These are phyloP conservation scores for Mycena galopus DNA, from an alignment of 768 basidiomycete species.

Conservation along the genomic window DNA sequence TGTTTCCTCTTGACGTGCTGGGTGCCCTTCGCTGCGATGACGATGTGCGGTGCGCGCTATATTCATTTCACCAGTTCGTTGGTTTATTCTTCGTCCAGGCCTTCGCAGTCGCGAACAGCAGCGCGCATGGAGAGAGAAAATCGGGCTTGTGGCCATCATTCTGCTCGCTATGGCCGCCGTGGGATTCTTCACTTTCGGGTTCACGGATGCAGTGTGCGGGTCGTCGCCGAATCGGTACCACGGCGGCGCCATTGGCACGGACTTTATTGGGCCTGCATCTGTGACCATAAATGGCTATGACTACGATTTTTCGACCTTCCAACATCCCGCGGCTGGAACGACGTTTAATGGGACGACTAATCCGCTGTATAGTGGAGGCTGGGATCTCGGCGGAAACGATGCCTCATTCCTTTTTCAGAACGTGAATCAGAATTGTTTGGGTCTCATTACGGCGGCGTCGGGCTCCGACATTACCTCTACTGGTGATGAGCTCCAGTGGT, in stretches of 20 bases:
- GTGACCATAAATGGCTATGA: slow-evolving; percentile 81
- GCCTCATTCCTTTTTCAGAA: slow-evolving; percentile 84
- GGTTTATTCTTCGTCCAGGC: slow-evolving; percentile 51
- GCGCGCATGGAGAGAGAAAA: slow-evolving; percentile 86
- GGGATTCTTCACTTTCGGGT: slow-evolving; percentile 87
- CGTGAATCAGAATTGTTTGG: slow-evolving; percentile 73
- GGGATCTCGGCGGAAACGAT: slow-evolving; percentile 75
- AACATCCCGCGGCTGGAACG: slow-evolving; percentile 70
- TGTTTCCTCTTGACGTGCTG: slow-evolving; percentile 76
- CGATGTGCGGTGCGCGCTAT: slow-evolving; percentile 64
- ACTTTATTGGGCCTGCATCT: slow-evolving; percentile 62
- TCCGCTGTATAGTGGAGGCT: slow-evolving; percentile 74
- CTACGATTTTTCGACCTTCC: slow-evolving; percentile 79
- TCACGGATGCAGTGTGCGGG: slow-evolving; percentile 81
- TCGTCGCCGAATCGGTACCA: slow-evolving; percentile 62
- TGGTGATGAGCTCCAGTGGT: slow-evolving; percentile 72
- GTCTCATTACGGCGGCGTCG: slow-evolving; percentile 70
- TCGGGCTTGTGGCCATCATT: slow-evolving; percentile 78
- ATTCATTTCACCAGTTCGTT: background rate
- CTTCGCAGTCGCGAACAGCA: slow-evolving; percentile 81
- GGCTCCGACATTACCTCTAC: slow-evolving; percentile 68
- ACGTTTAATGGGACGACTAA: slow-evolving; percentile 74
- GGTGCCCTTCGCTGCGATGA: slow-evolving; percentile 71
- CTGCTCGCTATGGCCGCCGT: slow-evolving; percentile 74
- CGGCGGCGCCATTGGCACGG: slow-evolving; percentile 69